Conservation (phyloP, 306 rosid genomes). For the Gillenia trifoliata region DNA sequence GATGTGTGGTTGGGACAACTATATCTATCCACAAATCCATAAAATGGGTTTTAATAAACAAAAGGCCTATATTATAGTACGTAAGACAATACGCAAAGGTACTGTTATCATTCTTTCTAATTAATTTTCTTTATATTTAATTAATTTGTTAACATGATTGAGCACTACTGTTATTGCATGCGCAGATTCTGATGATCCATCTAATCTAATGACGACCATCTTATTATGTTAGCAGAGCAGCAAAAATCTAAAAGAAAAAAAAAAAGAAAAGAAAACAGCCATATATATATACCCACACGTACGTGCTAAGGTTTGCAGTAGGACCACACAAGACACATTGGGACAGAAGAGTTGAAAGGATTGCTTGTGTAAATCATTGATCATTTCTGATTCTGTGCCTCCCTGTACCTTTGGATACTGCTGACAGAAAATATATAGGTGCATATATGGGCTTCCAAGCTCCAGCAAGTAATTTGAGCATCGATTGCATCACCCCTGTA, state of each 20-base stretch:
- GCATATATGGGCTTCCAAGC: not conserved
- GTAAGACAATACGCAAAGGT: not conserved
- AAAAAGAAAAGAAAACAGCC: not conserved
- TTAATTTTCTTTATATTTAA: not conserved
- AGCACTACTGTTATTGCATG: not conserved
- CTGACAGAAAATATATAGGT: slow-evolving; percentile 1
- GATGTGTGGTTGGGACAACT: no score
- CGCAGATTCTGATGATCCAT: not conserved
- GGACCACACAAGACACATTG: not conserved
- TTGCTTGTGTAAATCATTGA: slow-evolving; percentile 24
- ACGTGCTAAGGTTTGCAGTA: slow-evolving; percentile 1
- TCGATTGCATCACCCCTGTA: slow-evolving; percentile 17
- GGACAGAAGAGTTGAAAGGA: slow-evolving; percentile 27
- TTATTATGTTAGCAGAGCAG: not conserved
- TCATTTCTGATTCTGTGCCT: slow-evolving; percentile 23
- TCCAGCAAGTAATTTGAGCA: slow-evolving; percentile 13
- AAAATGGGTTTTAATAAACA: no score
- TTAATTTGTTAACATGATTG: not conserved
- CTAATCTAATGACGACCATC: not conserved
- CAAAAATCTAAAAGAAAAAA: not conserved
- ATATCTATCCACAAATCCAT: no score
- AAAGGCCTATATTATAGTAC: not conserved
- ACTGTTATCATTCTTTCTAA: not conserved
- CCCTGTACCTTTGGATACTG: not conserved
- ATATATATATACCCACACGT: slow-evolving; percentile 2